These are phyloP conservation scores for Orbilia oligospora DNA, from an alignment of 2,329 filamentous ascomycete species.

Conservation along the genomic window DNA sequence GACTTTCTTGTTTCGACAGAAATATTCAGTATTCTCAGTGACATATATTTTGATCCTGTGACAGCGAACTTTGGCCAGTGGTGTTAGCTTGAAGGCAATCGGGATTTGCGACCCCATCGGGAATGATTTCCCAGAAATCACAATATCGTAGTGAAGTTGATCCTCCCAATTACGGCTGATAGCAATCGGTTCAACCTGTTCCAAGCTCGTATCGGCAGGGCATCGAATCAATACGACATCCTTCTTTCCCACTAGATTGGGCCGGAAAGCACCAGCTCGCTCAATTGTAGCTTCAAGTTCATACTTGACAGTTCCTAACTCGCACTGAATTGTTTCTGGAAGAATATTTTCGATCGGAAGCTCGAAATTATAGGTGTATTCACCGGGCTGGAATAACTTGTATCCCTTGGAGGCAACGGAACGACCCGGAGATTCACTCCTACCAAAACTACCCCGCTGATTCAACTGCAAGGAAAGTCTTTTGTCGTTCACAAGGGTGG, in stretches of 20 bases:
- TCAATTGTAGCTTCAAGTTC: conserved; percentile 88
- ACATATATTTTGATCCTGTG: conserved; percentile 93
- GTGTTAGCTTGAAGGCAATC: conserved; percentile 93
- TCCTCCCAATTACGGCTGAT: conserved; percentile 96
- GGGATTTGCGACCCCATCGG: conserved; percentile 88
- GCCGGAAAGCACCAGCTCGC: conserved; percentile 88
- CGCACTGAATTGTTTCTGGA: conserved; percentile 87
- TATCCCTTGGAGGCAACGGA: conserved; percentile 83
- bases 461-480: conserved; percentile 83
- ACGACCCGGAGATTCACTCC: conserved; percentile 76
- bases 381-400: conserved; percentile 83
- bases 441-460: conserved; percentile 87
- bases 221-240: conserved; percentile 88
- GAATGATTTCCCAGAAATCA: conserved; percentile 96
- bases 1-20: conserved; percentile 86
- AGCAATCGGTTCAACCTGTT: conserved; percentile 92
- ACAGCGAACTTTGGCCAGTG: conserved; percentile 91
- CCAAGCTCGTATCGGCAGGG: conserved; percentile 87
- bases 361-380: conserved; percentile 84
- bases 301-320: conserved; percentile 88
- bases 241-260: conserved; percentile 84
- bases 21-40: conserved; percentile 92
- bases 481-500: conserved; percentile 71
- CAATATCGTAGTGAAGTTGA: conserved; percentile 93
- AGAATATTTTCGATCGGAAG: conserved; percentile 83